Conservation (phyloP, 331 rosid genomes). For the Telfairia occidentalis region DNA sequence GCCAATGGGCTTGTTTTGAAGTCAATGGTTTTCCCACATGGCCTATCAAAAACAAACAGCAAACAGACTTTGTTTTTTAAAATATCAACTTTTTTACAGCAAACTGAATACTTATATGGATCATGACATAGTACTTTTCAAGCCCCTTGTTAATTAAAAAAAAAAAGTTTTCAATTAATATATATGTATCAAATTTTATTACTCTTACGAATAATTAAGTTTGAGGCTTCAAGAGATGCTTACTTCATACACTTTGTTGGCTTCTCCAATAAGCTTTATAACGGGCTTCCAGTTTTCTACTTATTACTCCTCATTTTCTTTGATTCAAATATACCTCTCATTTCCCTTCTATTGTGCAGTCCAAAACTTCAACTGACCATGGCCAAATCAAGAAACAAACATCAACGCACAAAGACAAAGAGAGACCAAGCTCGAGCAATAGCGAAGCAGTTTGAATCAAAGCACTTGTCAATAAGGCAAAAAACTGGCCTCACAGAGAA, state of each 20-base stretch:
- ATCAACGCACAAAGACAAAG: not conserved
- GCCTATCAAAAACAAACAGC: not conserved
- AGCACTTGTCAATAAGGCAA: not conserved
- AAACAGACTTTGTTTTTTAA: not conserved
- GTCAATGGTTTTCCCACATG: not conserved
- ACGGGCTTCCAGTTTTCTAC: not conserved
- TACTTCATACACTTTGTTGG: not conserved
- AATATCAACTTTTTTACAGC: not conserved
- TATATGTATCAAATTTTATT: no score
- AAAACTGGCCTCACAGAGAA: not conserved
- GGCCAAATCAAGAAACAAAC: not conserved
- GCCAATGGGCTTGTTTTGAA: not conserved
- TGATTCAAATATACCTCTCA: not conserved
- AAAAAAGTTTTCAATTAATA: no score
- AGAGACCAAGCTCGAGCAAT: not conserved
- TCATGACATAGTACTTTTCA: not conserved
- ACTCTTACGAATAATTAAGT: no score
- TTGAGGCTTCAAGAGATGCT: not conserved
- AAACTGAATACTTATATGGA: not conserved
- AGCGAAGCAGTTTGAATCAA: not conserved
- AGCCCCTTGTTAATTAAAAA: no score
- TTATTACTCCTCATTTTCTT: not conserved
- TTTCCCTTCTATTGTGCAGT: not conserved
- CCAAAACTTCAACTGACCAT: not conserved
- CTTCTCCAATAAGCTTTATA: slow-evolving; percentile 2